A percentile compares a stretch with the other conserved stretches of the same genome.
phyloP scores from a whole-genome alignment of 2,329 filamentous ascomycete genomes.

The Diplodia intermedia region DNA sequence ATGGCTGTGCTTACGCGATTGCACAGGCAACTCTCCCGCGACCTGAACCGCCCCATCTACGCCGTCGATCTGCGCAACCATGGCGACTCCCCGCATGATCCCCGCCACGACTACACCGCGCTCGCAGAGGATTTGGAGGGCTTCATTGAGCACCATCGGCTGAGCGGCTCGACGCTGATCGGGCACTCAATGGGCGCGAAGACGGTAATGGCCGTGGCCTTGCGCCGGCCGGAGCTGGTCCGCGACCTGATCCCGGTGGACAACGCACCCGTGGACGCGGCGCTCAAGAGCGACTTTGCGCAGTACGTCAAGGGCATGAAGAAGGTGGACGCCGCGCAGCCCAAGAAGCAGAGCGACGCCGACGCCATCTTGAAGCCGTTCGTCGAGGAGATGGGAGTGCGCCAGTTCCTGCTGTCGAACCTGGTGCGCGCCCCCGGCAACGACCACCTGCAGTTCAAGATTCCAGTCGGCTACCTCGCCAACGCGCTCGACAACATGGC shows the following conservation, averaged over 20 bases:
- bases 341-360: conserved; percentile 76
- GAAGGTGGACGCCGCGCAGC: conserved; percentile 71
- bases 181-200: conserved; percentile 98
- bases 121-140: conserved; percentile 84
- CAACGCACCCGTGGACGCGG: conserved; percentile 86
- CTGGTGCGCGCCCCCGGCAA: conserved; percentile 64
- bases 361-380: conserved; percentile 74
- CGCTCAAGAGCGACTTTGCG: conserved; percentile 75
- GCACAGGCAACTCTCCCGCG: conserved; percentile 75
- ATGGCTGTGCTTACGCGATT: not conserved
- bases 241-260: conserved; percentile 82
- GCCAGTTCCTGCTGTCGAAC: conserved; percentile 92
- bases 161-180: conserved; percentile 78
- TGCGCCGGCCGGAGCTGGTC: conserved; percentile 71
- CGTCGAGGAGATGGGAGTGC: conserved; percentile 70
- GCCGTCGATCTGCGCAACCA: conserved; percentile 91
- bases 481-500: conserved; percentile 75
- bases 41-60: conserved; percentile 81
- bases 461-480: conserved; percentile 76
- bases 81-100: conserved; percentile 82
- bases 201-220: conserved; percentile 84
- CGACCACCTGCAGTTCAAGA: conserved; percentile 72
- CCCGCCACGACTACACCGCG: conserved; percentile 76
- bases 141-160: conserved; percentile 75
- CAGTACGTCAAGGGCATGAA: conserved; percentile 86